Evolutionary conservation across 2,329 filamentous ascomycete species (phyloP).

Genomic region (Cercospora berteroae): DNA sequence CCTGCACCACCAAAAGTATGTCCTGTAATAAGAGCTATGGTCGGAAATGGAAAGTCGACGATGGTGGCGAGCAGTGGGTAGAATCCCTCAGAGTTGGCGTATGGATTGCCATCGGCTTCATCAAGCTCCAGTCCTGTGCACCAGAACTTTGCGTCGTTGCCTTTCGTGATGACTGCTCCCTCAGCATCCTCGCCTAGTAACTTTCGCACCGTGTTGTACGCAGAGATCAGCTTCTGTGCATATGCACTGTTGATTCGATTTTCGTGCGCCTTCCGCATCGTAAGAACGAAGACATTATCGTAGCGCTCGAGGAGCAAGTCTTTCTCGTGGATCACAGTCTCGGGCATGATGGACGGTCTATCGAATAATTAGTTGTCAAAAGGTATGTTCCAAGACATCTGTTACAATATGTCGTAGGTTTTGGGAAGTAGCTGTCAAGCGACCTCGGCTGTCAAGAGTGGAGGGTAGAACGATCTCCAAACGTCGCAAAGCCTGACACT

Average conservation of each 20-base stretch:
- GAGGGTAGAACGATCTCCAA: neutral
- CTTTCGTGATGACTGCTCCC: constrained; percentile 54
- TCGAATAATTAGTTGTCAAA: neutral
- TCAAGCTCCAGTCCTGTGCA: constrained; percentile 46
- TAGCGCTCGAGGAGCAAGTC: constrained; percentile 49
- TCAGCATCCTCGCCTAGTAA: constrained; percentile 49
- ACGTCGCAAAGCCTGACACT: constrained; percentile 1
- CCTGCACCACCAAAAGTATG: constrained; percentile 52
- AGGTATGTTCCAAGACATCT: neutral
- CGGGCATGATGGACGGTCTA: constrained; percentile 18
- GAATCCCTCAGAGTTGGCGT: constrained; percentile 39
- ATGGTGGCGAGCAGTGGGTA: constrained; percentile 39
- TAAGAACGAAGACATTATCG: constrained; percentile 52
- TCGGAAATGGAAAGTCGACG: constrained; percentile 44
- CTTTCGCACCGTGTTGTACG: constrained; percentile 49
- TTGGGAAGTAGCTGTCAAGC: constrained; percentile 30
- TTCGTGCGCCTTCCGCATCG: constrained; percentile 55
- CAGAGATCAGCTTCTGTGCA: constrained; percentile 54
- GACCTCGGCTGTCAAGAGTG: constrained; percentile 11
- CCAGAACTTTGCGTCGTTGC: constrained; percentile 53
- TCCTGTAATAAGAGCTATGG: constrained; percentile 49
- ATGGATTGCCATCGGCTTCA: constrained; percentile 37
- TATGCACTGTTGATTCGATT: constrained; percentile 53
- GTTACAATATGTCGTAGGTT: neutral
- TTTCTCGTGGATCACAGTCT: constrained; percentile 39